Base-by-base conservation (phyloP, 176 grass and related monocot genomes). In the Oryza longistaminata region DNA sequence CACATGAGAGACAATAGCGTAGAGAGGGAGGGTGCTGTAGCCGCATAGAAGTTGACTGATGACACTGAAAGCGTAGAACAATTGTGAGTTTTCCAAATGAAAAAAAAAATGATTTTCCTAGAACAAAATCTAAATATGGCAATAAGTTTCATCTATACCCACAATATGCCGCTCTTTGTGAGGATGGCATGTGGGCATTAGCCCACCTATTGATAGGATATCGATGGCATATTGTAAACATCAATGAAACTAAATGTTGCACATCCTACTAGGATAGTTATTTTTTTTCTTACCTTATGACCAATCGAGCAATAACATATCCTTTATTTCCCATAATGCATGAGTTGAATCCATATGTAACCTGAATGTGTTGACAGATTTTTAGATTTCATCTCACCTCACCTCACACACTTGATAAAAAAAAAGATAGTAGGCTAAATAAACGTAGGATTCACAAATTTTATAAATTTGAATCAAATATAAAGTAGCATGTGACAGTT, bases 1-100 rank as follows among this genome's bases (percentile, higher is more conserved):
- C 80, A 98, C 95, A 82, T 98, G 95, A 33, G 95, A 94, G 10
- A 98, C 68, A 46, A 98, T 83, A 29, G 93, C 95, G 16, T 98
- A 98, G 11, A 98, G 89, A 16, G 95, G 95, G 17, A 98, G 76
- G 19, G 91, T 93, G 83, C 80, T 93, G 10, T 98, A 95, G 53
- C 87, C 86, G 8, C 93, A 98, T 19, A 93, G 53, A 9, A 98
- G 3, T 70, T 94, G 95, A 25, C 81, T 84, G 44, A 94, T 14
- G 29, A 93, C 84, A 79, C 92, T 97, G 79, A 60, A 74, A 86
- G 0, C 8, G 74, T 15, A 58, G 52, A 42, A 78, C 60, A 34
- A 7, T 33, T 1, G 2, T 26, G 40, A 43, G 7, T 66, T 14
- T 12, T 3, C 3, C 8, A 13, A 77, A 13, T 55, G 45, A 6